These are phyloP conservation scores for Trametes gibbosa DNA, from an alignment of 768 basidiomycete species.

Conservation along the genomic window DNA sequence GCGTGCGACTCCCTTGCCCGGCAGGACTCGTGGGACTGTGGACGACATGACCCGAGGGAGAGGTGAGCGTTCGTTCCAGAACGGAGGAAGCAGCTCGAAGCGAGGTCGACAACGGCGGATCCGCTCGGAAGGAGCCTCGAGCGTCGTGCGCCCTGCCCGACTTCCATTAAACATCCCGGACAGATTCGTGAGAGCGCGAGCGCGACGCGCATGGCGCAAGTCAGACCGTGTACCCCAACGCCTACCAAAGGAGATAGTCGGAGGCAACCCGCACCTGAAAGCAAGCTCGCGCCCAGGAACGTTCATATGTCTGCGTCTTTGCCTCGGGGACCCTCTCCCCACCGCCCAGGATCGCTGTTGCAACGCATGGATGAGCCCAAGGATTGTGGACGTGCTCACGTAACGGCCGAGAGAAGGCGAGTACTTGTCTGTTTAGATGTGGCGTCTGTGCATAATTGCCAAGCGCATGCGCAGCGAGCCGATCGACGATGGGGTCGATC, in stretches of 20 bases:
- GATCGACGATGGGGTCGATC: constrained; percentile 1
- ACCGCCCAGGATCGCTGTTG: background rate
- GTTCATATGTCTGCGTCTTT: background rate
- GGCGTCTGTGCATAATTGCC: constrained; percentile 1
- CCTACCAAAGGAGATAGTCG: background rate
- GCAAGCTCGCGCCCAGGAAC: background rate
- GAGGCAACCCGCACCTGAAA: background rate
- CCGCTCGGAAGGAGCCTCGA: constrained; percentile 1
- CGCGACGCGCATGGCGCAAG: background rate
- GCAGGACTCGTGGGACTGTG: constrained; percentile 12
- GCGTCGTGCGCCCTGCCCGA: background rate
- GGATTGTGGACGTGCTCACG: background rate
- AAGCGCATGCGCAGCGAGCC: constrained; percentile 5
- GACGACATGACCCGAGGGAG: background rate
- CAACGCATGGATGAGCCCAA: background rate
- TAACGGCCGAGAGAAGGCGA: background rate
- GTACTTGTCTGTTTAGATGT: background rate
- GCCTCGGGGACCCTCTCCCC: background rate
- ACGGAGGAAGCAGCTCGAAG: constrained; percentile 1
- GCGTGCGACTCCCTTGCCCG: background rate
- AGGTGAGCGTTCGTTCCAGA: background rate
- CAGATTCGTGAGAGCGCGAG: background rate
- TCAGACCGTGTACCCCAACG: background rate
- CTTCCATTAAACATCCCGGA: background rate
- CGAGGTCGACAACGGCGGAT: constrained; percentile 2